A percentile compares a stretch with the other conserved stretches of the same genome.
Conservation (phyloP, 371 early-diverging fungal species). For the Sporodiniella umbellata region DNA sequence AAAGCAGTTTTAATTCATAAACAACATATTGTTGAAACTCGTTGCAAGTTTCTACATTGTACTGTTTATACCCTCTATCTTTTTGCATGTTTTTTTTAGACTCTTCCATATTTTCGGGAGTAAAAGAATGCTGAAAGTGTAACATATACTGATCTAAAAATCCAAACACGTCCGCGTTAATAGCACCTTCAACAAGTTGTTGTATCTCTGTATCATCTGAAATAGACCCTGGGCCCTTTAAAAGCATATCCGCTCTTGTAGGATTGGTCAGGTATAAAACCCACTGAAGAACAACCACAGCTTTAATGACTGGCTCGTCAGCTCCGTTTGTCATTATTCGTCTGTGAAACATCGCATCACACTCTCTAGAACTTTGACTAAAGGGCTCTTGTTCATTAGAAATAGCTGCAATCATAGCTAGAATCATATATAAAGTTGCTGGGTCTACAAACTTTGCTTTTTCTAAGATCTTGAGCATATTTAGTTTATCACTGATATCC, state of each 20-base stretch:
- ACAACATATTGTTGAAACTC: constrained; percentile 53
- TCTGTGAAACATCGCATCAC: constrained; percentile 25
- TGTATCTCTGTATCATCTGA: constrained; percentile 59
- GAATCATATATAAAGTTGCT: constrained; percentile 50
- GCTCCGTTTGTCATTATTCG: constrained; percentile 34
- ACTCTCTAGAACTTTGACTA: background rate
- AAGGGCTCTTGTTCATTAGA: constrained; percentile 17
- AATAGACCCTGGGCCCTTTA: constrained; percentile 36
- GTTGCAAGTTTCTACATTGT: constrained; percentile 32
- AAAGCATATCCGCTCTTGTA: constrained; percentile 34
- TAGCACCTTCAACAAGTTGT: constrained; percentile 53
- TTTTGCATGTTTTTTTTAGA: constrained; percentile 11
- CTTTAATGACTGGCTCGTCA: constrained; percentile 58
- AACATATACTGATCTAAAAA: constrained; percentile 70
- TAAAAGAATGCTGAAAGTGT: constrained; percentile 48
- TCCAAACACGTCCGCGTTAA: constrained; percentile 56
- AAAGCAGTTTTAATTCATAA: constrained; percentile 47
- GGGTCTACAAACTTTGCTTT: constrained; percentile 50
- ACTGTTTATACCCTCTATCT: constrained; percentile 33
- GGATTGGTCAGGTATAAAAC: constrained; percentile 36
- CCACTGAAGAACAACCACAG: constrained; percentile 70
- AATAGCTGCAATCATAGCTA: constrained; percentile 55
- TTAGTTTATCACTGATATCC: constrained; percentile 44
- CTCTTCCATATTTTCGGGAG: constrained; percentile 29
- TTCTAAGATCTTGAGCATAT: constrained; percentile 52